Evolutionary conservation across 2,329 filamentous ascomycete species (phyloP), one percentile per base, ranked within the genome.

Genomic region (Aureobasidium sp.): DNA sequence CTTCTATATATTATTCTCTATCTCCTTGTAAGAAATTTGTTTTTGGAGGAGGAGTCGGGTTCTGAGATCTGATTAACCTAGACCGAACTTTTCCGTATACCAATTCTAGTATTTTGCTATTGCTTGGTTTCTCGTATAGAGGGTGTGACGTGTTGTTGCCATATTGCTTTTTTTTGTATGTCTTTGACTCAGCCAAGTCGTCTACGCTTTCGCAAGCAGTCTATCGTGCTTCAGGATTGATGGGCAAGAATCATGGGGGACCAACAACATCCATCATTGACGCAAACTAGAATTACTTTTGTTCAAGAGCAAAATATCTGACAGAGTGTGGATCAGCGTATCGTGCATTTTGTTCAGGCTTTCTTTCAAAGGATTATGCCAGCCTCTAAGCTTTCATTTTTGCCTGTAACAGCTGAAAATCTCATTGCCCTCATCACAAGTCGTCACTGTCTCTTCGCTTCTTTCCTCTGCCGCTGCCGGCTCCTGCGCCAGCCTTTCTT

Each of bases 401-500:
- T 36, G 39, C 41, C 45, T 41, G 53, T 57, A 14, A 31, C n/a
- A 53, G 17, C 3, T 17, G 45, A n/a, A 12, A 15, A 11, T 45
- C 17, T 31, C 2, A 9, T 20, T 45, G 12, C 36, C 29, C n/a
- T 48, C 55, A 60, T 62, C 42, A 62, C 31, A 62, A 41, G 20
- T 65, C 64, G 42, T 65, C 64, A 37, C 62, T 64, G 20, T 61
- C 58, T 48, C 62, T 62, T 53, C 64, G 29, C 57, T 64, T 64
- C 62, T 64, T 65, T 20, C 61, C 64, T 61, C 56, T 64, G 34
- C 52, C 61, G 20, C 34, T 5, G 15, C 53, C 47, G 3, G 56
- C 57, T 34, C 29, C 44, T 12, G 57, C 62, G 22, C 39, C 41
- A 14, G 57, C 61, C 62, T 64, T 65, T 48, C 59, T 62, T 42